Evolutionary conservation across 2,329 filamentous ascomycete species (phyloP), one percentile per base, ranked within the genome.

Genomic region (Esteya vermicola): DNA sequence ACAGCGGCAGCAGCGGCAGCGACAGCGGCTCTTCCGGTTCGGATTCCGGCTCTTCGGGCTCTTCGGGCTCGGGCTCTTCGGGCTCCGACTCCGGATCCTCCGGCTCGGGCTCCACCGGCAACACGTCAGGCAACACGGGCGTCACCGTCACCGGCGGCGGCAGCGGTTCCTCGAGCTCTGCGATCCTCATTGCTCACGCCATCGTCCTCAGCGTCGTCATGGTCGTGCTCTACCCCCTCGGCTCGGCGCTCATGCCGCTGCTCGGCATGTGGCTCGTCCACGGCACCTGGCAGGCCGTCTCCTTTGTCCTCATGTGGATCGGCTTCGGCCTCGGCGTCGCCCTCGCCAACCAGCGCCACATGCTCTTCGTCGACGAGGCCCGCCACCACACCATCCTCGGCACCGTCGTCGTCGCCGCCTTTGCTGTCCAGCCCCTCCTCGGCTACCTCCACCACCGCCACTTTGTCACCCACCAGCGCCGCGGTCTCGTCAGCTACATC

Each of bases 131-230:
- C 7, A 8, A 25, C 27, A 26, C 10, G 14, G 38, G 36, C 23
- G 31, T 19, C 14, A 18, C 26, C 10, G 33, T 27, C 9, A 27
- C 22, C 18, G 34, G 34, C 18, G 39, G 38, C 32, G 19, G 25
- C 16, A 25, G 16, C 19, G 30, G 12, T 10, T 12, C 22, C 19
- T 2, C 6, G 18, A 25, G 7, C 18, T 21, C 32, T 8, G 33
- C 40, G 2, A 36, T 63, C 14, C 51, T 62, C 6, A 55, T 48
- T 1, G 60, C 66, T 0, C 75, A 79, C 45, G 76, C 74, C 36
- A 61, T 75, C 47, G 57, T 80, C 50, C 75, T 80, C 73, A 65
- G 67, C 21, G 51, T 78, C 34, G 67, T 70, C 16, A 75, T 78
- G 47, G 63, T 71, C 4, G 50, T 71, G 12, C 56, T 76, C 19